Conservation (phyloP, 768 basidiomycete genomes). For the Exsudoporus frostii region DNA sequence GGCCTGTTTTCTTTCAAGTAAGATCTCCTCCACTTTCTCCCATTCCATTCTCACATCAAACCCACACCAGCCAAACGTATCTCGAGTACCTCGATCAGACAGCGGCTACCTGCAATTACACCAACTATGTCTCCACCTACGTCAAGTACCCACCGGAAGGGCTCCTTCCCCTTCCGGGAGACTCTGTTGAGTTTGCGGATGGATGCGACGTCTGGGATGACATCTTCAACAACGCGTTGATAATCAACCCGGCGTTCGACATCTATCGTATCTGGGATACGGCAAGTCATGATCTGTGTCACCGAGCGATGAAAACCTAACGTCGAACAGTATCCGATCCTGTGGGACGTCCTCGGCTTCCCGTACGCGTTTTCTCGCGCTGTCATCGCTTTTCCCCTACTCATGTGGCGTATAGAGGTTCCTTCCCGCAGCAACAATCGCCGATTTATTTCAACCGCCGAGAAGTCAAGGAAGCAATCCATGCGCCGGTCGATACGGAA, state of each 20-base stretch:
- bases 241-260: constrained; percentile 72
- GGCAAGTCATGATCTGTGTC: constrained; percentile 24
- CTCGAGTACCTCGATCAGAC: constrained; percentile 53
- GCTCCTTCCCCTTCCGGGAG: constrained; percentile 63
- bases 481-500: constrained; percentile 56
- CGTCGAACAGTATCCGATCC: constrained; percentile 46
- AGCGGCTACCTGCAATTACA: constrained; percentile 57
- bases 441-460: constrained; percentile 69
- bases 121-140: constrained; percentile 56
- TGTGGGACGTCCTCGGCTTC: constrained; percentile 83
- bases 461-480: constrained; percentile 65
- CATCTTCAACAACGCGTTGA: constrained; percentile 59
- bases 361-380: constrained; percentile 43
- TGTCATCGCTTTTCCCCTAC: neutral
- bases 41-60: neutral
- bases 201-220: constrained; percentile 69
- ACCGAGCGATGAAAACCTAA: neutral
- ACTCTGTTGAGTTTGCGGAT: constrained; percentile 39
- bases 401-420: constrained; percentile 40
- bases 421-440: constrained; percentile 51
- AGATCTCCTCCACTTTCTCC: constrained; percentile 17
- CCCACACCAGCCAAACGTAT: constrained; percentile 64
- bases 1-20: constrained; percentile 73
- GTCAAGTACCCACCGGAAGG: constrained; percentile 70
- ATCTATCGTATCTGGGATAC: constrained; percentile 77